Evolutionary conservation across 192 early-diverging fungal species (phyloP).

Genomic region (Borealophlyctis nickersoniae): DNA sequence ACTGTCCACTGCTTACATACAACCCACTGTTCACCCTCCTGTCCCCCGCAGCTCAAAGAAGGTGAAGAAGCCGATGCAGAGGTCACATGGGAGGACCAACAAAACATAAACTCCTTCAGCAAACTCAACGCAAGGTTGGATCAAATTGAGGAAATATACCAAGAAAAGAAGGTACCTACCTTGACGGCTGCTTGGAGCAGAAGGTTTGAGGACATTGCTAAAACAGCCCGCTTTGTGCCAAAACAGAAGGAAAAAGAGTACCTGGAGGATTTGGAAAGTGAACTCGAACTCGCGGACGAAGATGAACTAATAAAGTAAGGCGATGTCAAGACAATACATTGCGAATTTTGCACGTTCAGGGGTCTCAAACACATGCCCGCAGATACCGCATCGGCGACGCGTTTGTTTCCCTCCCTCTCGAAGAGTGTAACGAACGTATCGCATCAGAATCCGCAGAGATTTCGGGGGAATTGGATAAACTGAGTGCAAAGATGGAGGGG

Average conservation of each 20-base stretch:
- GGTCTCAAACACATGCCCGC: not conserved
- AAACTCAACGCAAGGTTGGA: conserved; percentile 76
- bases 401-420: conserved; percentile 72
- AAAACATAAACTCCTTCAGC: conserved; percentile 92
- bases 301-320: conserved; percentile 75
- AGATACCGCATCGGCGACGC: conserved; percentile 86
- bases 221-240: too few species aligned
- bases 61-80: conserved; percentile 61
- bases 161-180: conserved; percentile 68
- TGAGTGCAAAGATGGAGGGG: conserved; percentile 64
- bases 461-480: conserved; percentile 54
- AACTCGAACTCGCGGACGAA: conserved; percentile 91
- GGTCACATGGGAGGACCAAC: conserved; percentile 97
- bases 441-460: conserved; percentile 61
- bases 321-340: not conserved
- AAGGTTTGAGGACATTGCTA: too few species aligned
- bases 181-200: not conserved
- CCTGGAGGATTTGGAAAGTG: conserved; percentile 86
- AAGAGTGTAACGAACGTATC: conserved; percentile 69
- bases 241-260: conserved; percentile 82
- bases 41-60: conserved; percentile 16
- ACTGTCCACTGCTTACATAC: not conserved
- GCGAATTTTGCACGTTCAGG: not conserved
- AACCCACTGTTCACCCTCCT: not conserved
- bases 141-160: conserved; percentile 73